Conservation (phyloP, 441 rosid genomes). For the Biscutella laevigata region DNA sequence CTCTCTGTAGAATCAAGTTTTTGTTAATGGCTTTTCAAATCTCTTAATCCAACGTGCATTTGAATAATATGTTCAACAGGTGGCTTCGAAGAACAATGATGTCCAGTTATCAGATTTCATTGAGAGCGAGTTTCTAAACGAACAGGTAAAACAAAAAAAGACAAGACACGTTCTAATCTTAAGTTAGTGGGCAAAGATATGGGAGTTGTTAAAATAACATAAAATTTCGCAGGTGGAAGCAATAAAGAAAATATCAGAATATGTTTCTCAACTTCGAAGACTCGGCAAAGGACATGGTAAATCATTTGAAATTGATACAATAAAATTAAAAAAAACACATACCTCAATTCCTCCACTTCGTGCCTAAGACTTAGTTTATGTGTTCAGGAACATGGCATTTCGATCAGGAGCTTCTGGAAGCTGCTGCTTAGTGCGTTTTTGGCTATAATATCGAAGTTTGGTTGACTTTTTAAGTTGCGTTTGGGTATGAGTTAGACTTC, state of each 20-base stretch:
- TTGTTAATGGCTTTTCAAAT: background rate
- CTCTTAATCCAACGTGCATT: background rate
- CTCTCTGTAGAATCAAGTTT: background rate
- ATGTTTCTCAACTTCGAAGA: slow-evolving; percentile 67
- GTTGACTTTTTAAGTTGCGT: background rate
- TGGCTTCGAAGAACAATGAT: slow-evolving; percentile 53
- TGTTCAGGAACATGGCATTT: slow-evolving; percentile 66
- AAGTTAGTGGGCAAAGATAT: slow-evolving; percentile 17
- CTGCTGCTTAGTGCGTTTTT: slow-evolving; percentile 28
- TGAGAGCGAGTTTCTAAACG: slow-evolving; percentile 47
- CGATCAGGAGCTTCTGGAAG: slow-evolving; percentile 50
- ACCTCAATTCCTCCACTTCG: background rate
- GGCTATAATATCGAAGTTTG: background rate
- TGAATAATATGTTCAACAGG: slow-evolving; percentile 33
- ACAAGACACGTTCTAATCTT: slow-evolving; percentile 17
- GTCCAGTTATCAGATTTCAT: slow-evolving; percentile 56
- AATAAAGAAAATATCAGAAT: slow-evolving; percentile 58
- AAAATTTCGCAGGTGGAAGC: slow-evolving; percentile 44
- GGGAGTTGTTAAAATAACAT: slow-evolving; percentile 8
- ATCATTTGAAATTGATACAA: background rate
- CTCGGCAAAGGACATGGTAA: slow-evolving; percentile 77
- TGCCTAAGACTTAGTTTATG: background rate
- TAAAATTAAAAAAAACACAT: background rate
- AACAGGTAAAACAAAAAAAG: slow-evolving; percentile 53
- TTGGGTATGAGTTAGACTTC: too few relatives aligned